Base-by-base conservation (phyloP, 345 rosid species). In the Lumnitzera racemosa region DNA sequence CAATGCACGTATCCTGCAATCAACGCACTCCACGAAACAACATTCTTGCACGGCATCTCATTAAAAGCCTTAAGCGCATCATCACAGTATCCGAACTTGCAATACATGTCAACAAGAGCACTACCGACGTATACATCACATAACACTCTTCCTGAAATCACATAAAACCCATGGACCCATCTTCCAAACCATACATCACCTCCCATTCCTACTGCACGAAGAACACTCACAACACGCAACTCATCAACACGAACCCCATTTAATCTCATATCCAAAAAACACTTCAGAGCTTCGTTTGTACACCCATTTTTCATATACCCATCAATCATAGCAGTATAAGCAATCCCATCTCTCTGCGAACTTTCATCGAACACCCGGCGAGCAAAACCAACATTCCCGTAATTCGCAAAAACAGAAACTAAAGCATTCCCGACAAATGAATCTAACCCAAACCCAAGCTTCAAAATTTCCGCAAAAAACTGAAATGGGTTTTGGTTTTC, bases 1-100 rank as follows among this genome's bases (percentile, higher is more conserved):
- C 75, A 65, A 50, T 69, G 70, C 24, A 61, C 62, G 59, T 60
- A 69, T 24, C 82, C 80, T 4, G 72, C 53, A 11, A 78, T 63
- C 70, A 78, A 71, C 5, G 75, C 63, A 47, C 63, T 72, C 79
- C 82, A 78, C 27, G 73, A 61, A 47, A 75, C 71, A 14, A 72
- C 72, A 49, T 75, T 78, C 53, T 36, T 69, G 2, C 46, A 54
- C 8, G 77, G 63, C 74, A 74, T 71, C 58, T 67, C 70, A 52
- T 75, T 64, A 59, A 78, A 78, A 27, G 58, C 24, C 56, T 56
- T 65, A 47, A 58, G 48, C 5, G 81, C 81, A 24, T 70, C 74
- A 47, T 70, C 75, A 36, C 25, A 58, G 24, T 29, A 55, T 9
- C 78, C 75, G 47, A 73, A 70, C 25, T 59, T 67, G 20, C 61